Base-by-base conservation (phyloP, 495 filamentous ascomycete species). In the Entonaema liquescens region DNA sequence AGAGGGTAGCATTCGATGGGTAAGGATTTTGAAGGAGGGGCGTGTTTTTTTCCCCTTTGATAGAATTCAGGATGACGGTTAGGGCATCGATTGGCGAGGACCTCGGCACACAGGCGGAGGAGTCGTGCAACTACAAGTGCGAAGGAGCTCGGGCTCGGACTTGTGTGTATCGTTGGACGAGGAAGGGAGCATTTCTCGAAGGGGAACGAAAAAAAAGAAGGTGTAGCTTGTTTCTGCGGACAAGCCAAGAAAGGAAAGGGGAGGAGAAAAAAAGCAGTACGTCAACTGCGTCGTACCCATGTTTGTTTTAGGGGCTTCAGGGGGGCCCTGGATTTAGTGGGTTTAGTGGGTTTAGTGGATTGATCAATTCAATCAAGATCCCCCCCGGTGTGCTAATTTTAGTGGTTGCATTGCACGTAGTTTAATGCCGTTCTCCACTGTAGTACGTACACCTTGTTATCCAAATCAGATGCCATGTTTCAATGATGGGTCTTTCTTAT, bases 271-370 rank as follows among this genome's bases (percentile, higher is more conserved):
- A 29, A 17, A 31, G 25, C 28, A 42, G 29, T 67, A 62, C 65
- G 59, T 62, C 57, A 67, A 63, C 17, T 33, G 35, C 25, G 26
- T 49, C 3, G 60, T 64, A 59, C 21, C 52, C 19, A 62, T 5
- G 58, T 68, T 59, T 19, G 36, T 61, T 70, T 70, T 65, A 62
- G 68, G 67, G 62, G 61, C 56, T 65, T 69, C 31, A 49, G 42
- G 60, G 67, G 59, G n/a, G n/a, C n/a, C 40, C 19, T 21, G 21
- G 5, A 9, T 33, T 33, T n/a, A n/a, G n/a, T n/a, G n/a, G n/a
- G n/a, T 28, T 55, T 40, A 44, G 50, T 38, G 17, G 15, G 6
- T 57, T 63, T 35, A 35, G 53, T 19, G 53, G 52, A 8, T 31
- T 56, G 13, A 17, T 31, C 52, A 42, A 65, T 58, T 58, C 23